Evolutionary conservation across 2,329 filamentous ascomycete species (phyloP).

Genomic region (Fusarium cicatricum): DNA sequence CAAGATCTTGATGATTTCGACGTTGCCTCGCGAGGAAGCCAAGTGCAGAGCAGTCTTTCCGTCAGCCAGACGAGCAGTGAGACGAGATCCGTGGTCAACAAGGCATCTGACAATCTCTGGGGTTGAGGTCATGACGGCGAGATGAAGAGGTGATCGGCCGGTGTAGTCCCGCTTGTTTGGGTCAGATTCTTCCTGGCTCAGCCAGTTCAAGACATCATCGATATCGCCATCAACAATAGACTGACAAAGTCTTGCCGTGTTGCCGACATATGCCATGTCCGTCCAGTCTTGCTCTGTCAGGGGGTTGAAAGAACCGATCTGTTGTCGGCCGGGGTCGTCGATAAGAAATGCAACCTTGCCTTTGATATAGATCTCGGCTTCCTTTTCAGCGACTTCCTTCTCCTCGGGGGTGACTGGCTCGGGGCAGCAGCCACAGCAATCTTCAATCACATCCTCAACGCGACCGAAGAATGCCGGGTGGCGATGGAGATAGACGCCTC

Average conservation of each 20-base stretch:
- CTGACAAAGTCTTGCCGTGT: conserved; percentile 79
- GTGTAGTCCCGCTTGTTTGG: conserved; percentile 80
- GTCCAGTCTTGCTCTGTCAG: conserved; percentile 87
- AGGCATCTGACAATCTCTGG: conserved; percentile 75
- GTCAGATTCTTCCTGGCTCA: conserved; percentile 71
- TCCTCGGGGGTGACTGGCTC: conserved; percentile 74
- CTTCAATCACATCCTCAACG: conserved; percentile 75
- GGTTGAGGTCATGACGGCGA: conserved; percentile 75
- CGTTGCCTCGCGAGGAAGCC: conserved; percentile 73
- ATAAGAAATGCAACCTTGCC: conserved; percentile 78
- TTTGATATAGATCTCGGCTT: conserved; percentile 78
- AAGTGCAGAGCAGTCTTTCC: conserved; percentile 85
- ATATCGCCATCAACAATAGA: conserved; percentile 80
- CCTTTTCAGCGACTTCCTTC: conserved; percentile 73
- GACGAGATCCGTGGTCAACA: conserved; percentile 74
- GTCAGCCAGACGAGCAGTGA: conserved; percentile 79
- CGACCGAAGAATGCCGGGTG: conserved; percentile 88
- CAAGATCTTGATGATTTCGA: conserved; percentile 74
- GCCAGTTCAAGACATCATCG: conserved; percentile 75
- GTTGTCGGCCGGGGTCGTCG: conserved; percentile 82
- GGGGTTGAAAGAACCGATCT: conserved; percentile 77
- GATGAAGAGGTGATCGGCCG: conserved; percentile 79
- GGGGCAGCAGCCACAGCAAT: conserved; percentile 85
- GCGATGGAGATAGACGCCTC: conserved; percentile 80
- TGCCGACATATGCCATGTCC: conserved; percentile 88